Conservation (phyloP, 306 rosid genomes). For the Spatholobus suberectus region DNA sequence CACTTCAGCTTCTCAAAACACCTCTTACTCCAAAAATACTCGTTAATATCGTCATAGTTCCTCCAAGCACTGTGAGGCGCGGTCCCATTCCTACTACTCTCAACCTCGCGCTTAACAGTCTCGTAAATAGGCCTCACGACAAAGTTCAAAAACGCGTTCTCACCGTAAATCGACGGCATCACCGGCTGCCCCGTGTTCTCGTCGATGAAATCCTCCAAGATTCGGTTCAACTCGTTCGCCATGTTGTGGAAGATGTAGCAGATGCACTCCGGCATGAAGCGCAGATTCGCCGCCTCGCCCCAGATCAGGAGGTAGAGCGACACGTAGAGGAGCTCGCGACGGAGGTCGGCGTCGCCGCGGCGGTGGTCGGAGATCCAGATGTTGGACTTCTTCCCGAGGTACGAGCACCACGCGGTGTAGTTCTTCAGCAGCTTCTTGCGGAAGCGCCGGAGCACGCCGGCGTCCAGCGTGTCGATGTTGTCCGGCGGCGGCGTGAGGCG, state of each 20-base stretch:
- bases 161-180: constrained; percentile 77
- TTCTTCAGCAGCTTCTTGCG: constrained; percentile 78
- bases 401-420: constrained; percentile 86
- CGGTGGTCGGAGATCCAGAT: constrained; percentile 87
- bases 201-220: constrained; percentile 86
- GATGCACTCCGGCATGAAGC: constrained; percentile 85
- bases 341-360: constrained; percentile 55
- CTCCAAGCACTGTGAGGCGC: constrained; percentile 92
- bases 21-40: constrained; percentile 89
- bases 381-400: constrained; percentile 83
- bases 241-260: constrained; percentile 86
- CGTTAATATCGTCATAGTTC: constrained; percentile 92
- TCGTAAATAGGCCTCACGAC: constrained; percentile 91
- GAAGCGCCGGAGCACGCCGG: constrained; percentile 71
- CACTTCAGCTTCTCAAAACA: constrained; percentile 91
- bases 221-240: constrained; percentile 83
- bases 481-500: constrained; percentile 92
- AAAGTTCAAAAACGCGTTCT: constrained; percentile 69
- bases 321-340: constrained; percentile 88
- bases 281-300: constrained; percentile 94
- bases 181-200: constrained; percentile 91
- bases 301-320: constrained; percentile 79
- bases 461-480: constrained; percentile 81
- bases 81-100: constrained; percentile 75
- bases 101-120: constrained; percentile 79